These are phyloP conservation scores for Microbotryum violaceum DNA, from an alignment of 1,284 basidiomycete genomes.

Conservation along the genomic window DNA sequence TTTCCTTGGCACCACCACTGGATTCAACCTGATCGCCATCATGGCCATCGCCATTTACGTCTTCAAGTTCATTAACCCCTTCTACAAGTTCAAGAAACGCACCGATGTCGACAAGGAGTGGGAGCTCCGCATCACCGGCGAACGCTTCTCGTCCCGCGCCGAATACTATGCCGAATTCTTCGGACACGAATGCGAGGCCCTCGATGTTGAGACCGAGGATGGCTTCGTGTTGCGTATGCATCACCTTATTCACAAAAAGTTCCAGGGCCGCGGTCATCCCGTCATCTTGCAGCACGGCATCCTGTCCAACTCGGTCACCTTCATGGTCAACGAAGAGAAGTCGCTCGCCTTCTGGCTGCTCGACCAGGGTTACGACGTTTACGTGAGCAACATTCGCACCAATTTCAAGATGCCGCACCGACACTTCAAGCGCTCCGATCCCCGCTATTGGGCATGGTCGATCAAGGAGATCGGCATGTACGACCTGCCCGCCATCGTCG, in stretches of 20 bases:
- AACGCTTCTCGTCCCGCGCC: conserved; percentile 17
- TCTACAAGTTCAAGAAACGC: conserved; percentile 18
- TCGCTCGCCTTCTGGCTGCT: conserved; percentile 55
- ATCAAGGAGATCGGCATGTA: conserved; percentile 53
- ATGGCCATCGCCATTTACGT: conserved; percentile 64
- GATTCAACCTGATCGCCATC: conserved; percentile 58
- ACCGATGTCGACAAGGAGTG: conserved; percentile 17
- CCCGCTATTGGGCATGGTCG: conserved; percentile 38
- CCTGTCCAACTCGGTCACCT: conserved; percentile 52
- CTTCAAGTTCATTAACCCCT: conserved; percentile 11
- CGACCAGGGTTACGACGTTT: conserved; percentile 52
- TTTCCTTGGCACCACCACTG: conserved; percentile 47
- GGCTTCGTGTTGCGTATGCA: conserved; percentile 46
- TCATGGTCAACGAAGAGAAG: conserved; percentile 52
- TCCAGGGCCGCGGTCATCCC: conserved; percentile 45
- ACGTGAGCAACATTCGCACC: conserved; percentile 48
- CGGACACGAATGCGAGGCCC: conserved; percentile 45
- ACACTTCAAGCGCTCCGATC: conserved; percentile 16
- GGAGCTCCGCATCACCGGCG: conserved; percentile 23
- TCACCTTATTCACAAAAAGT: conserved; percentile 22
- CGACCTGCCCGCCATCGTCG: conserved; percentile 53
- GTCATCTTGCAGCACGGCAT: conserved; percentile 54
- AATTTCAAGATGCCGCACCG: conserved; percentile 23
- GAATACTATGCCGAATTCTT: conserved; percentile 36
- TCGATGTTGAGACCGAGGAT: conserved; percentile 52